Base-by-base conservation (phyloP, 1,139 yeast species). In the Zygoascus meyerae region DNA sequence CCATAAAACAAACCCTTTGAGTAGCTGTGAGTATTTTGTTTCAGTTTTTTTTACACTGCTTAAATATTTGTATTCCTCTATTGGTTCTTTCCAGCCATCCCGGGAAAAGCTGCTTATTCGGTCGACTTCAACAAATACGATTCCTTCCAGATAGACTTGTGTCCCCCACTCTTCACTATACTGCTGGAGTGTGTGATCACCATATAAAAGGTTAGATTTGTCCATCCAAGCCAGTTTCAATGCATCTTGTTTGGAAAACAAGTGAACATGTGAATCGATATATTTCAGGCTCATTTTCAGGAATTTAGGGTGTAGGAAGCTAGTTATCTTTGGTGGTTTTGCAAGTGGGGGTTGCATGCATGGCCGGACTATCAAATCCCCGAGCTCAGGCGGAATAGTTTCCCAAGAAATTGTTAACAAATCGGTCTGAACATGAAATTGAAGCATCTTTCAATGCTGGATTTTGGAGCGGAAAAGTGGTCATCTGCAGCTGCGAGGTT, bases 261-360 rank as follows among this genome's bases (percentile, higher is more conserved):
- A 45, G 44, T 67, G 71, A 36, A 67, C 62, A 48, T 67, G 71
- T 1, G 70, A 54, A 45, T 67, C 71, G 10, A 67, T 52, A 17
- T 21, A 21, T 21, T 21, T 4, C 4, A 5, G 7, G 7, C 26
- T 21, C 26, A 21, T 21, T 21, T 21, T 21, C 26, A 21, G 7
- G 6, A 21, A 21, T 5, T 21, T 7, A 21, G 7, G 7, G 26
- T 21, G 26, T 21, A 21, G 4, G 26, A 21, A 21, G 26, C 26
- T 21, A 7, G 4, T 7, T 21, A 5, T 21, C 26, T 21, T 7
- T 7, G 7, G 26, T 21, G 26, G 26, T 7, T 21, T 21, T 21
- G 26, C 6, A 21, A 7, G 26, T 21, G 26, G 26, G 26, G 26
- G 26, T 21, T 5, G 7, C 26, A 21, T 21, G 26, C 26, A n/a